Conservation (phyloP, 805 yeast species). For the Cyberlindnera suaveolens region DNA sequence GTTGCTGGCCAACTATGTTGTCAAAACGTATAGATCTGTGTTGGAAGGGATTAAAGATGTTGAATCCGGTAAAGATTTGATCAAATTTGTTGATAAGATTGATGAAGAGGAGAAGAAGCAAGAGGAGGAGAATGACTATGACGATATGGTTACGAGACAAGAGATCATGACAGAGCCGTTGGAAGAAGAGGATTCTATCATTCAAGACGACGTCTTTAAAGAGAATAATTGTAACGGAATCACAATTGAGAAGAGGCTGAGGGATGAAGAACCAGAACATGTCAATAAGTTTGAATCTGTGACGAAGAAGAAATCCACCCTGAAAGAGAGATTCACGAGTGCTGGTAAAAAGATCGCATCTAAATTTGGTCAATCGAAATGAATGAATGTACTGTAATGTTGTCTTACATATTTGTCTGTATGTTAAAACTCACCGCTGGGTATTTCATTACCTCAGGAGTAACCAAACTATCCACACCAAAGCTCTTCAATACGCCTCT, state of each 20-base stretch:
- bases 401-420: conserved; percentile 35
- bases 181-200: conserved; percentile 15
- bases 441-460: conserved; percentile 53
- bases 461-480: conserved; percentile 60
- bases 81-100: conserved; percentile 22
- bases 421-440: conserved; percentile 73
- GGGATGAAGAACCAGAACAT: conserved; percentile 7
- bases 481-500: conserved; percentile 65
- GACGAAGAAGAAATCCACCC: conserved; percentile 11
- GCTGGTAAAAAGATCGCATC: conserved; percentile 25
- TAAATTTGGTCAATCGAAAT: conserved; percentile 14
- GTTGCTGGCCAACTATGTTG: conserved; percentile 20
- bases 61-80: conserved; percentile 19
- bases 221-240: conserved; percentile 2
- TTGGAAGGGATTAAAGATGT: conserved; percentile 15
- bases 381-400: neutral
- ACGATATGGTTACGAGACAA: conserved; percentile 11
- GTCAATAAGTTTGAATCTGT: neutral
- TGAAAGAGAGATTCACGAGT: conserved; percentile 19
- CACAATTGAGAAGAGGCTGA: conserved; percentile 9
- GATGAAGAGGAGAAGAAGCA: conserved; percentile 21
- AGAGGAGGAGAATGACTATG: neutral
- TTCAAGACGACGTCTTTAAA: conserved; percentile 5
- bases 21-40: conserved; percentile 23
- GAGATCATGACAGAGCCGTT: conserved; percentile 16